These are phyloP conservation scores for Botrytis elliptica DNA, from an alignment of 2,329 filamentous ascomycete genomes.

Conservation along the genomic window DNA sequence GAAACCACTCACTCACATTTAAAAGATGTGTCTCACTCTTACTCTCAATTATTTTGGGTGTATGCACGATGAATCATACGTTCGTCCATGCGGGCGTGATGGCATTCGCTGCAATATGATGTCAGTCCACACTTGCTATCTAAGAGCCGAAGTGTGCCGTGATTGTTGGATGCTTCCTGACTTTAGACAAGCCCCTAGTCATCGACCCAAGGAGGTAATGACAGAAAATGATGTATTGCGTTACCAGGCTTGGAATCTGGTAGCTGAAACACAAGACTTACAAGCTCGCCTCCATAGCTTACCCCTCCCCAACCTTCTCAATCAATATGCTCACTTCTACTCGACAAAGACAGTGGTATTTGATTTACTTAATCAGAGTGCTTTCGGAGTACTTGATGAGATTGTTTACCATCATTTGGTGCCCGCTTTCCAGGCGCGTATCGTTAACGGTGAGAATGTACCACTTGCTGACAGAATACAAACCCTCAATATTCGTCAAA, in stretches of 20 bases:
- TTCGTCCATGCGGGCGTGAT: background rate
- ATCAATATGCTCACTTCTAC: background rate
- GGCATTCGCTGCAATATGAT: background rate
- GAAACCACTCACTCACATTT: background rate
- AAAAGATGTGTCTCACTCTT: background rate
- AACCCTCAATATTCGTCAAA: background rate
- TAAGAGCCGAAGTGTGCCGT: background rate
- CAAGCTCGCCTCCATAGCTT: background rate
- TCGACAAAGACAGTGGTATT: background rate
- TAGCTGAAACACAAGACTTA: background rate
- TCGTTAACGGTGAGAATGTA: background rate
- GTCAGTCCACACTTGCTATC: background rate
- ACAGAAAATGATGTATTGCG: background rate
- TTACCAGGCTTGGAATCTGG: background rate
- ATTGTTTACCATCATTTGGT: background rate
- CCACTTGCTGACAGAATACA: background rate
- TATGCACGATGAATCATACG: background rate
- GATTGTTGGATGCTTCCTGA: background rate
- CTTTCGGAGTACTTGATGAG: background rate
- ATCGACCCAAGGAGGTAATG: background rate
- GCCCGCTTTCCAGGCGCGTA: background rate
- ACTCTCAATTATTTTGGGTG: background rate
- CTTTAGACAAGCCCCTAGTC: background rate
- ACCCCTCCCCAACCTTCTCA: background rate
- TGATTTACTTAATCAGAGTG: background rate